phyloP scores from a whole-genome alignment of 2,329 filamentous ascomycete species.

The Colletotrichum trifolii region DNA sequence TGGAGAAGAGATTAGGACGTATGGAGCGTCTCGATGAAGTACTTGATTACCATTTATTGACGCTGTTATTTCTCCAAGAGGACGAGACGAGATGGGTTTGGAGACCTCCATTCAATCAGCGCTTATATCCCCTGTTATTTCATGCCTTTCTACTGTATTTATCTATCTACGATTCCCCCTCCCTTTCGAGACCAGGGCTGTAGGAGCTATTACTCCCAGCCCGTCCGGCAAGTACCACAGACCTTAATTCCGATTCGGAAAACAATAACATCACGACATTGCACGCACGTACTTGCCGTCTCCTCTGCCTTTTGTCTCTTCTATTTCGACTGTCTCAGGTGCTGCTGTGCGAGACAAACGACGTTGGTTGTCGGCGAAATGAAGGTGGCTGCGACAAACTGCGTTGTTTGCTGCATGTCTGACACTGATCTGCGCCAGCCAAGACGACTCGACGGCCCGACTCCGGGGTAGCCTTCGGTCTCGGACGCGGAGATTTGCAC shows the following conservation, averaged over 20 bases:
- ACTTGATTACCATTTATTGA: conserved; percentile 11
- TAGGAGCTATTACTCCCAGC: conserved; percentile 8
- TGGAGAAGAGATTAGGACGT: conserved; percentile 13
- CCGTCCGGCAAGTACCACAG: conserved; percentile 23
- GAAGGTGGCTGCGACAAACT: too few relatives aligned
- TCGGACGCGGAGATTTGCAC: neutral
- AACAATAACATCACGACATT: conserved; percentile 33
- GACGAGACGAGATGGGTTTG: conserved; percentile 24
- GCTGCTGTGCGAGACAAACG: too few relatives aligned
- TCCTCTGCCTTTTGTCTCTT: neutral
- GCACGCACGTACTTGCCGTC: conserved; percentile 9
- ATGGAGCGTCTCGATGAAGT: conserved; percentile 31
- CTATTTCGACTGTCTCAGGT: neutral
- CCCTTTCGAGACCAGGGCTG: conserved; percentile 1
- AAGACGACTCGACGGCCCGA: neutral
- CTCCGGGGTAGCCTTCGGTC: neutral
- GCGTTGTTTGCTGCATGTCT: neutral
- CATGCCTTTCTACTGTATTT: neutral
- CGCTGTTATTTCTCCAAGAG: conserved; percentile 1
- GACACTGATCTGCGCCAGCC: neutral
- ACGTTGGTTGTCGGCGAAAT: too few relatives aligned
- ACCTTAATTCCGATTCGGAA: conserved; percentile 30
- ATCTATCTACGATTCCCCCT: conserved; percentile 15
- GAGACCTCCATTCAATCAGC: conserved; percentile 28
- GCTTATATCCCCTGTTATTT: conserved; percentile 29